Conservation (phyloP, 441 rosid genomes). For the Syzygium malaccense region DNA sequence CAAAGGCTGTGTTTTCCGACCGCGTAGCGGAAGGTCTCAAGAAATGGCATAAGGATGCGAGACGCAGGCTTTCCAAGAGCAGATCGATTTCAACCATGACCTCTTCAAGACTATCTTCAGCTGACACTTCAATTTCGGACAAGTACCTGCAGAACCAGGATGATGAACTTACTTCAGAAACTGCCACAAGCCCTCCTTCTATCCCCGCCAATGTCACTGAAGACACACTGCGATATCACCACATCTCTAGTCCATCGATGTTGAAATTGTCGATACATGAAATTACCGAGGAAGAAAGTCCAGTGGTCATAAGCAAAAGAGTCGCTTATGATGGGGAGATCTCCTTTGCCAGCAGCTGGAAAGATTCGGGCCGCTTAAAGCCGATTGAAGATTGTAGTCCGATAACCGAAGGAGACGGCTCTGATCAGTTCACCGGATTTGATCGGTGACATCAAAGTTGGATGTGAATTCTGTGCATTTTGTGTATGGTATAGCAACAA, state of each 20-base stretch:
- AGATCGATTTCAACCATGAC: neutral
- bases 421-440: neutral
- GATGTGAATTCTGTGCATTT: neutral
- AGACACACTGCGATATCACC: neutral
- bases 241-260: neutral
- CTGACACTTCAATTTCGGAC: neutral
- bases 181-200: neutral
- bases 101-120: neutral
- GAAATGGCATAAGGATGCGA: slow-evolving; percentile 15
- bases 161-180: neutral
- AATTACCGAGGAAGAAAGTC: slow-evolving; percentile 2
- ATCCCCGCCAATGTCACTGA: neutral
- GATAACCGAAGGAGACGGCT: neutral
- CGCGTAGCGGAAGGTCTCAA: slow-evolving; percentile 7
- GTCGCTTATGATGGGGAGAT: slow-evolving; percentile 7
- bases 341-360: slow-evolving; percentile 26
- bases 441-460: neutral
- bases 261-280: neutral
- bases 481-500: neutral
- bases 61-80: neutral
- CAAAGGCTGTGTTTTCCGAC: slow-evolving; percentile 5
- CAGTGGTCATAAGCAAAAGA: neutral
- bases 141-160: neutral
- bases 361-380: neutral
- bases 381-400: neutral